These are phyloP conservation scores for Candida succiphila DNA, from an alignment of 805 yeast genomes.

Conservation along the genomic window DNA sequence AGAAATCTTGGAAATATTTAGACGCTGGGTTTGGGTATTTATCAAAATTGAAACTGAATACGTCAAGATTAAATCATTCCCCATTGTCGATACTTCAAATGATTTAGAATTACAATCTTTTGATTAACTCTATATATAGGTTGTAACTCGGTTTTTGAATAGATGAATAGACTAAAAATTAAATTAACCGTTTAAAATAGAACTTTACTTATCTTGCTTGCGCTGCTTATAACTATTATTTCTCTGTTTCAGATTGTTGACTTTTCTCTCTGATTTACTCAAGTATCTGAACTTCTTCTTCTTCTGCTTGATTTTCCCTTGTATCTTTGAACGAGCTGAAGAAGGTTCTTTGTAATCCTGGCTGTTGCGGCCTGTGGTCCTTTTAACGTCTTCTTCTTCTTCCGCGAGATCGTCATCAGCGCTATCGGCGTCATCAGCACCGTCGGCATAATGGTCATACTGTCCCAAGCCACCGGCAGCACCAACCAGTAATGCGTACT, in stretches of 20 bases:
- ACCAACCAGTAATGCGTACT: conserved; percentile 66
- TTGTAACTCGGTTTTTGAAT: too few relatives aligned
- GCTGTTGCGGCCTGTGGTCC: too few relatives aligned
- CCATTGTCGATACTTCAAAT: not conserved
- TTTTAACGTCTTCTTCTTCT: conserved; percentile 27
- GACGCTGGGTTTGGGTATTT: conserved; percentile 89
- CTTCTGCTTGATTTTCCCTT: conserved; percentile 26
- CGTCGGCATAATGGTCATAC: too few relatives aligned
- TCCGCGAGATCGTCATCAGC: too few relatives aligned
- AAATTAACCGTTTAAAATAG: too few relatives aligned
- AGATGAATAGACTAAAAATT: too few relatives aligned
- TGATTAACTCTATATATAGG: too few relatives aligned
- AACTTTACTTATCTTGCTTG: too few relatives aligned
- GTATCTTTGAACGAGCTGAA: conserved; percentile 18
- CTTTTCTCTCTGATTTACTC: conserved; percentile 68
- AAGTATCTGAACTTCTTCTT: conserved; percentile 85
- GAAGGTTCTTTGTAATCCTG: too few relatives aligned
- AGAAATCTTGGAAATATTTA: conserved; percentile 63
- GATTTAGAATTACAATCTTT: conserved; percentile 14
- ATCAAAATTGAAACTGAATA: conserved; percentile 78
- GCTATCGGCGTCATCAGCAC: too few relatives aligned
- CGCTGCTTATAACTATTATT: conserved; percentile 19
- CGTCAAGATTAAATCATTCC: conserved; percentile 13
- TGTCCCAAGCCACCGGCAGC: too few relatives aligned
- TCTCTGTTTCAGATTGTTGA: conserved; percentile 36